These are phyloP conservation scores for Narthecium ossifragum DNA, from an alignment of 106 monocot genomes.

Conservation along the genomic window DNA sequence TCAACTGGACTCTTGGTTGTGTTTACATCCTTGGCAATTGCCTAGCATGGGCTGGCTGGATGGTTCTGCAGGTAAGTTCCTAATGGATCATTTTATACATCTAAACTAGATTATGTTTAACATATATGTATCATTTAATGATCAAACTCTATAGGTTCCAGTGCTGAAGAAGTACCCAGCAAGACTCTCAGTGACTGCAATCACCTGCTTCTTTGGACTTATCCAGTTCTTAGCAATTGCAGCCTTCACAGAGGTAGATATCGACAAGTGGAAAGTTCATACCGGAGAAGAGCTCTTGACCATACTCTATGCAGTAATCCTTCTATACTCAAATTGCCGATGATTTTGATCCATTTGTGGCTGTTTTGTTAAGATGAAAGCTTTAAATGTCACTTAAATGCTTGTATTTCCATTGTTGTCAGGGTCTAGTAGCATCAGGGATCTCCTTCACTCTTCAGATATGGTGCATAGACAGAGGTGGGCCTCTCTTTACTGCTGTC, in stretches of 20 bases:
- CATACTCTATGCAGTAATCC: constrained; percentile 73
- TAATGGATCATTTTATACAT: no score
- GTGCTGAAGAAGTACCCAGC: constrained; percentile 80
- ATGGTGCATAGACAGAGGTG: constrained; percentile 92
- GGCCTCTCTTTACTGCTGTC: constrained; percentile 68
- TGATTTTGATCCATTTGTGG: no score
- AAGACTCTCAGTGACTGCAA: constrained; percentile 60
- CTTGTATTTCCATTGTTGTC: no score
- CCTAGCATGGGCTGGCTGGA: constrained; percentile 86
- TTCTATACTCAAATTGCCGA: neutral
- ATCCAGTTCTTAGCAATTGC: constrained; percentile 69
- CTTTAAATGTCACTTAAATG: no score
- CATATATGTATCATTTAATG: neutral
- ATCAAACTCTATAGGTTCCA: constrained; percentile 37
- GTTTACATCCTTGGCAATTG: constrained; percentile 67
- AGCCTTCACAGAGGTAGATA: constrained; percentile 50
- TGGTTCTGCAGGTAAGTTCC: constrained; percentile 63
- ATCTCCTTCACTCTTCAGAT: constrained; percentile 77
- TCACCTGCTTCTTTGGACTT: constrained; percentile 68
- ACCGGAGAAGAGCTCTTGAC: constrained; percentile 61
- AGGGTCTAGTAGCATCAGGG: constrained; percentile 89
- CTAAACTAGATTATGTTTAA: neutral
- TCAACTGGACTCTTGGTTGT: constrained; percentile 84
- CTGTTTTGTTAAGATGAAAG: no score
- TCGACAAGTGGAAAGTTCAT: constrained; percentile 54